phyloP scores from a whole-genome alignment of 495 filamentous ascomycete species.

The Astrothelium macrocarpum region DNA sequence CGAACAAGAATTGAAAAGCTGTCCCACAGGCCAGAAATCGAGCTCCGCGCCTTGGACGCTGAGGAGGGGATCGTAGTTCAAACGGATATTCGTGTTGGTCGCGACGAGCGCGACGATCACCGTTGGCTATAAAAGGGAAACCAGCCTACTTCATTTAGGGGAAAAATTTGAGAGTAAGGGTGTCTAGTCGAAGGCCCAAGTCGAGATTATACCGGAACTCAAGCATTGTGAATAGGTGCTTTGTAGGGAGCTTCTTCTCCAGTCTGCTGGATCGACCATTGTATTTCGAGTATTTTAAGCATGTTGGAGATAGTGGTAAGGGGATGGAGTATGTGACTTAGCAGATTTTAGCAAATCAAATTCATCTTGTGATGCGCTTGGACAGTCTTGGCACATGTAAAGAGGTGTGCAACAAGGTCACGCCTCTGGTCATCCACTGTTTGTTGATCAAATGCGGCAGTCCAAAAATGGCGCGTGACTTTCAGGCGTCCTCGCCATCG shows the following conservation, averaged over 20 bases:
- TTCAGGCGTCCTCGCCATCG: too few species aligned
- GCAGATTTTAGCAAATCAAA: too few species aligned
- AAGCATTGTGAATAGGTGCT: background rate
- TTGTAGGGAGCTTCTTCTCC: background rate
- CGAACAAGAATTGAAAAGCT: conserved; percentile 1
- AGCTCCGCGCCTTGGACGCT: background rate
- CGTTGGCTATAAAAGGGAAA: background rate
- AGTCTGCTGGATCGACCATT: too few species aligned
- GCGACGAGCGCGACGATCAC: background rate
- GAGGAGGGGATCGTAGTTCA: background rate
- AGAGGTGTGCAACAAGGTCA: background rate
- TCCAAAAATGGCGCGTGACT: background rate
- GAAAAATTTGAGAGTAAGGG: too few species aligned
- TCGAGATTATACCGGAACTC: too few species aligned
- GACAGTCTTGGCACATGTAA: background rate
- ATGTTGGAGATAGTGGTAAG: too few species aligned
- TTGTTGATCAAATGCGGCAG: background rate
- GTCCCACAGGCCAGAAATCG: background rate
- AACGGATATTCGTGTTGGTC: background rate
- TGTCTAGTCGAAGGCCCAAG: too few species aligned
- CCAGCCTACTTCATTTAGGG: too few species aligned
- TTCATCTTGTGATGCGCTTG: background rate
- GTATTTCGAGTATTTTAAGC: too few species aligned
- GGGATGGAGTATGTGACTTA: too few species aligned
- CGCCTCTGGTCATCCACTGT: background rate